phyloP scores from a whole-genome alignment of 2,329 filamentous ascomycete species.

The Ceratocystis diversiconidia region DNA sequence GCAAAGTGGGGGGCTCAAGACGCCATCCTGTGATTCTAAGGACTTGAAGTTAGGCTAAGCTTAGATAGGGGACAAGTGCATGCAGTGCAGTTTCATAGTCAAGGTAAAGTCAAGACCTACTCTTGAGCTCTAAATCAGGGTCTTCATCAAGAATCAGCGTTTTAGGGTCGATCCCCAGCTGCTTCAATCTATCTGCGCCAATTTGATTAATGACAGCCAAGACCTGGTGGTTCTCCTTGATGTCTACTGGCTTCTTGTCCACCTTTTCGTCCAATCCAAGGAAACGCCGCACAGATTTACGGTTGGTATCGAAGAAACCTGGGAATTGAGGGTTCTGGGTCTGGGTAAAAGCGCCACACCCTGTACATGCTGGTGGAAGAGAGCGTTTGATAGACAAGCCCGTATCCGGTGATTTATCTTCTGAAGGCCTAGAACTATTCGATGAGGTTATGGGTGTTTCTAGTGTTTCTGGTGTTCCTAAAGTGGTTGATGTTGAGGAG shows the following conservation, averaged over 20 bases:
- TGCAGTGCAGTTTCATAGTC: not conserved
- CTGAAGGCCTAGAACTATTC: not conserved
- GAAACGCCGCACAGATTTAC: conserved; percentile 39
- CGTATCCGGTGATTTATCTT: not conserved
- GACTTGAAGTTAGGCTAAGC: not conserved
- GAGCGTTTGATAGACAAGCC: conserved; percentile 9
- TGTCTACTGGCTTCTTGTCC: conserved; percentile 34
- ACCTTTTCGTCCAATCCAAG: conserved; percentile 26
- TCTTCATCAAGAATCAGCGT: conserved; percentile 13
- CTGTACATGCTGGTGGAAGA: conserved; percentile 45
- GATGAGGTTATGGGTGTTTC: not conserved
- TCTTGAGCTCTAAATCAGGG: conserved; percentile 14
- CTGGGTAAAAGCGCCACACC: conserved; percentile 52
- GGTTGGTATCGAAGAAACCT: conserved; percentile 41
- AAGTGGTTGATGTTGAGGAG: not conserved
- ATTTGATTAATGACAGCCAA: conserved; percentile 22
- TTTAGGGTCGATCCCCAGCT: conserved; percentile 34
- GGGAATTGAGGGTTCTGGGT: conserved; percentile 36
- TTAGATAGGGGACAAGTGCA: not conserved
- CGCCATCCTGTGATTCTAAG: conserved; percentile 12
- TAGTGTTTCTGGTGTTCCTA: not conserved
- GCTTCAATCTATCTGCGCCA: conserved; percentile 29
- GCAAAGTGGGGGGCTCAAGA: conserved; percentile 48
- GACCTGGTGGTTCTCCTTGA: conserved; percentile 26
- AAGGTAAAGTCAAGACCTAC: conserved; percentile 1